Evolutionary conservation across 169 alveolate genomes (phyloP).

Genomic region (Miamiensis avidus): DNA sequence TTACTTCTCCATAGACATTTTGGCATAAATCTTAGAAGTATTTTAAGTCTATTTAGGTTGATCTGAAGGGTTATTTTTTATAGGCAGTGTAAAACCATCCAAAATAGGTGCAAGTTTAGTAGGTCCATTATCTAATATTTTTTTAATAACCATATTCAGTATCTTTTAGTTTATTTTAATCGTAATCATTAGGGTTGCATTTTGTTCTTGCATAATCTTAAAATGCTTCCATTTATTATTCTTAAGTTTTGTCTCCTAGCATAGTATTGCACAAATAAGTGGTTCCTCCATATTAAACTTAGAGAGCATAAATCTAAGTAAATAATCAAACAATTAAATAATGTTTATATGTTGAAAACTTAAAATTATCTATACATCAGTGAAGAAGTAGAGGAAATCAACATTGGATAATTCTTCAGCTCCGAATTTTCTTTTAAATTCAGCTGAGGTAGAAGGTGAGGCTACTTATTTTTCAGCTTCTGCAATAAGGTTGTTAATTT

Average conservation of each 20-base stretch:
- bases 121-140: constrained; percentile 64
- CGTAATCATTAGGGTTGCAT: constrained; percentile 15
- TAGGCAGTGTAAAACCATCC: constrained; percentile 61
- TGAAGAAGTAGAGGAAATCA: constrained; percentile 60
- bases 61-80: constrained; percentile 29
- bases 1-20: background rate
- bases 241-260: constrained; percentile 8
- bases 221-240: constrained; percentile 7
- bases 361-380: constrained; percentile 28
- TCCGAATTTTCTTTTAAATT: constrained; percentile 21
- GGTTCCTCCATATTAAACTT: constrained; percentile 61
- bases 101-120: constrained; percentile 59
- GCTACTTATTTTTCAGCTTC: constrained; percentile 33
- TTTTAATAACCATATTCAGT: constrained; percentile 18
- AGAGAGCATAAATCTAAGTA: constrained; percentile 24
- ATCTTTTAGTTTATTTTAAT: constrained; percentile 9
- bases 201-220: constrained; percentile 23
- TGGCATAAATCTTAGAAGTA: background rate
- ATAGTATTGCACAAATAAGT: constrained; percentile 46
- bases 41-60: background rate
- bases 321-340: too few relatives aligned
- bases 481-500: constrained; percentile 20
- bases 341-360: too few relatives aligned
- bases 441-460: background rate
- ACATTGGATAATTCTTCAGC: constrained; percentile 35